Conservation (phyloP, 225 moss, liverwort and hornwort species). For the Straminergon stramineum region DNA sequence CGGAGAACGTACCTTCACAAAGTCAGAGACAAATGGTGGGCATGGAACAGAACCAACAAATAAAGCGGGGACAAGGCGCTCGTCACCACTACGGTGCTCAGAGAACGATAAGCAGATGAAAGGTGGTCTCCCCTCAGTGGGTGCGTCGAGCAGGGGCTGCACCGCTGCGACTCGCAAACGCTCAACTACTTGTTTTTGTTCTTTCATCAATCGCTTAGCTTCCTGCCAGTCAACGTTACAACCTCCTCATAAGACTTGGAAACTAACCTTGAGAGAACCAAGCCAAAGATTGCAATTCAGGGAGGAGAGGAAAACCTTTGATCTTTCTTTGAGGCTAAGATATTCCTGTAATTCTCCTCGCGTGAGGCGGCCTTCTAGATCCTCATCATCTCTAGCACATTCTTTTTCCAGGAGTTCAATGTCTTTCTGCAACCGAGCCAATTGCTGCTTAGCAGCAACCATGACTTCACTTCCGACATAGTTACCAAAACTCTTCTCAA, state of each 20-base stretch:
- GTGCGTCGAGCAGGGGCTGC: constrained; percentile 51
- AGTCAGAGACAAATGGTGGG: constrained; percentile 47
- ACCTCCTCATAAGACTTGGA: constrained; percentile 9
- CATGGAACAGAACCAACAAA: constrained; percentile 49
- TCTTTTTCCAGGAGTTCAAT: constrained; percentile 46
- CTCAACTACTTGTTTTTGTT: constrained; percentile 37
- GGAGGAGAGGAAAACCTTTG: constrained; percentile 19
- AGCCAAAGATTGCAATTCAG: not conserved
- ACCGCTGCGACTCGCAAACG: constrained; percentile 40
- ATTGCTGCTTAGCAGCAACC: constrained; percentile 77
- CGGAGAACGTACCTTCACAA: constrained; percentile 17
- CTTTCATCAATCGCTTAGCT: constrained; percentile 40
- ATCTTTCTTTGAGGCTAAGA: constrained; percentile 39
- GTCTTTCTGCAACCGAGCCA: constrained; percentile 60
- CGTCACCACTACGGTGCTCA: constrained; percentile 58
- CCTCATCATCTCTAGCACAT: constrained; percentile 28
- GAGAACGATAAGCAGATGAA: constrained; percentile 48
- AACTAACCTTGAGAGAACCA: not conserved
- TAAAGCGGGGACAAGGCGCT: constrained; percentile 52
- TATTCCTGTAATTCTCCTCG: constrained; percentile 63
- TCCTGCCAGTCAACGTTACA: constrained; percentile 31
- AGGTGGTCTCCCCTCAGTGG: constrained; percentile 27
- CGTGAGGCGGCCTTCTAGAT: constrained; percentile 53
- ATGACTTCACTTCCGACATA: constrained; percentile 96
- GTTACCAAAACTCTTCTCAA: constrained; percentile 96